A percentile compares a stretch with the other conserved stretches of the same genome.
These are phyloP conservation scores for Pseudomonodictys pantanalensis DNA, from an alignment of 495 filamentous ascomycete genomes.

Conservation along the genomic window DNA sequence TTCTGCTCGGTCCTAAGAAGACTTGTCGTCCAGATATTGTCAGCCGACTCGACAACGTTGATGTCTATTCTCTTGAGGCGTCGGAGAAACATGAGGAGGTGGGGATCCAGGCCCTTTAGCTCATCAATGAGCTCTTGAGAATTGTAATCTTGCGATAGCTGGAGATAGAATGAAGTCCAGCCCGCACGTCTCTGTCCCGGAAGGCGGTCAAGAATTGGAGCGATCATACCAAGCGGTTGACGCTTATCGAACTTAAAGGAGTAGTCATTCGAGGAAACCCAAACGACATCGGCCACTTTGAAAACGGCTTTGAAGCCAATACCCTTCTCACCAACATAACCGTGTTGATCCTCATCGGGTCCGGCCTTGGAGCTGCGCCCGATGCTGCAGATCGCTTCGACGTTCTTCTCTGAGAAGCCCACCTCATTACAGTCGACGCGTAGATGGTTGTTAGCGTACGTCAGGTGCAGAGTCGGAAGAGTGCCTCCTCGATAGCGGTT, in stretches of 20 bases:
- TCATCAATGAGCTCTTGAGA: neutral
- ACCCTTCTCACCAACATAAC: conserved; percentile 4
- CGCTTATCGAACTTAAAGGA: conserved; percentile 5
- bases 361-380: neutral
- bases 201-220: neutral
- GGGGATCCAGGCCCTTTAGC: neutral
- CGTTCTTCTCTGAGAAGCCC: neutral
- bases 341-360: neutral
- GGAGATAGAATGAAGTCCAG: neutral
- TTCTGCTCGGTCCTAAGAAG: too few relatives aligned
- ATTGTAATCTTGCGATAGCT: neutral
- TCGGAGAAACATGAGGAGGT: neutral
- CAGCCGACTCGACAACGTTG: neutral
- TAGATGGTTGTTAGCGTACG: neutral
- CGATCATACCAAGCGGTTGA: neutral
- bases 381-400: neutral
- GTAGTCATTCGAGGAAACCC: neutral
- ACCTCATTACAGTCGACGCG: conserved; percentile 9
- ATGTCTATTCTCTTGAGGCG: neutral
- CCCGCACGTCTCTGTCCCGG: neutral
- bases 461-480: neutral
- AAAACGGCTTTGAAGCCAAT: conserved; percentile 13
- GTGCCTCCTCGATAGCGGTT: neutral
- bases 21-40: neutral
- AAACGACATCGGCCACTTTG: neutral